These are phyloP conservation scores for Malus fusca DNA, from an alignment of 306 rosid genomes.

Conservation along the genomic window DNA sequence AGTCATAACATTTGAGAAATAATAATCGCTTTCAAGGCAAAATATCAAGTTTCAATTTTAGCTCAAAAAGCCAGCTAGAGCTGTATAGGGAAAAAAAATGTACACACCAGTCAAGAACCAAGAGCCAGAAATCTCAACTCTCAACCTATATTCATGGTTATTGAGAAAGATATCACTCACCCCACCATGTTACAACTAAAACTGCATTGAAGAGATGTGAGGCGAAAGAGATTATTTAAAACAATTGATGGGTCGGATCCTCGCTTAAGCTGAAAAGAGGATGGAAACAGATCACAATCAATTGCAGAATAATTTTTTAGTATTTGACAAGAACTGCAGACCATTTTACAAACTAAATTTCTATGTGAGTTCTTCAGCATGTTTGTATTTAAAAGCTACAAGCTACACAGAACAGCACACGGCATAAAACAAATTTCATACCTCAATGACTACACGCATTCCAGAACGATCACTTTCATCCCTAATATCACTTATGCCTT, in stretches of 20 bases:
- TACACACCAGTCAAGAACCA: neutral
- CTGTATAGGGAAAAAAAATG: neutral
- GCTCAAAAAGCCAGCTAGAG: neutral
- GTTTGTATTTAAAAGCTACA: neutral
- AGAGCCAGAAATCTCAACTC: slow-evolving; percentile 1
- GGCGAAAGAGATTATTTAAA: slow-evolving; percentile 77
- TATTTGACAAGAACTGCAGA: neutral
- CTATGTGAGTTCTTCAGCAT: neutral
- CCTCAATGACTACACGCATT: slow-evolving; percentile 96
- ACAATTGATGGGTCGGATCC: slow-evolving; percentile 84
- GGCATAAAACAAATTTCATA: slow-evolving; percentile 10
- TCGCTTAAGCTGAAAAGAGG: slow-evolving; percentile 69
- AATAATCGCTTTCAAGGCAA: neutral
- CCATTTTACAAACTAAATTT: neutral
- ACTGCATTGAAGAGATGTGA: slow-evolving; percentile 76
- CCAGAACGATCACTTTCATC: slow-evolving; percentile 98
- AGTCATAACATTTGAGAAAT: neutral
- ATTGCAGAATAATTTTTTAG: neutral
- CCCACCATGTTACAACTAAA: slow-evolving; percentile 99
- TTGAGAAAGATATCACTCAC: slow-evolving; percentile 42
- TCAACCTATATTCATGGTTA: neutral
- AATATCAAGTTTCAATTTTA: neutral
- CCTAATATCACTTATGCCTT: slow-evolving; percentile 87
- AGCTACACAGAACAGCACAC: neutral
- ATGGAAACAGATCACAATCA: slow-evolving; percentile 10